These are phyloP conservation scores for Centrapalus pauciflorus DNA, from an alignment of 129 eudicot genomes.

Conservation along the genomic window DNA sequence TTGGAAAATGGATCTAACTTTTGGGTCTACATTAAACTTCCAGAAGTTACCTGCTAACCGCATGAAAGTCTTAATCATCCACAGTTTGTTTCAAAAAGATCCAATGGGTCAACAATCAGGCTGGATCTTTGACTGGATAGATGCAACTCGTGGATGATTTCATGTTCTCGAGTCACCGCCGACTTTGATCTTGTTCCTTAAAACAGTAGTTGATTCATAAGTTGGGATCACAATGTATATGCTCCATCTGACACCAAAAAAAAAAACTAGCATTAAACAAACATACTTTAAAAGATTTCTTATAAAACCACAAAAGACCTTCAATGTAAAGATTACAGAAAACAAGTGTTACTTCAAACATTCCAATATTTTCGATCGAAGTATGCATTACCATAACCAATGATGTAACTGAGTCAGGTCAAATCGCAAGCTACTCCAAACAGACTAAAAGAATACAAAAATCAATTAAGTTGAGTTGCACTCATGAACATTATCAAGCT, in stretches of 20 bases:
- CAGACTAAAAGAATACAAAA: too few species aligned
- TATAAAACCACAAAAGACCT: background rate
- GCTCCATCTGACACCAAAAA: background rate
- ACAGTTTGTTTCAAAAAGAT: slow-evolving; percentile 1
- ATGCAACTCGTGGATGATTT: slow-evolving; percentile 11
- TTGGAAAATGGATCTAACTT: too few species aligned
- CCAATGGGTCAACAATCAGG: background rate
- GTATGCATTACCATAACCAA: too few species aligned
- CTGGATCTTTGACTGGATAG: slow-evolving; percentile 1
- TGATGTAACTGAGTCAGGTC: too few species aligned
- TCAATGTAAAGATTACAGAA: too few species aligned
- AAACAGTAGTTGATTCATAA: background rate
- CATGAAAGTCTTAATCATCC: background rate
- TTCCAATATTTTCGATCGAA: too few species aligned
- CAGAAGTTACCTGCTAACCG: too few species aligned
- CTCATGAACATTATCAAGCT: too few species aligned
- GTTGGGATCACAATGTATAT: background rate
- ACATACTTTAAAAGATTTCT: background rate
- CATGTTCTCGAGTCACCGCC: slow-evolving; percentile 13
- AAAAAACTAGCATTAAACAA: background rate
- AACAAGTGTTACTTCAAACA: too few species aligned
- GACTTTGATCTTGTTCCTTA: background rate
- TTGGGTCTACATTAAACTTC: too few species aligned
- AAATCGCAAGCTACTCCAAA: too few species aligned
- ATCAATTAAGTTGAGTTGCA: too few species aligned